Conservation (phyloP, 202 grass and related monocot genomes). For the Panicum virgatum region DNA sequence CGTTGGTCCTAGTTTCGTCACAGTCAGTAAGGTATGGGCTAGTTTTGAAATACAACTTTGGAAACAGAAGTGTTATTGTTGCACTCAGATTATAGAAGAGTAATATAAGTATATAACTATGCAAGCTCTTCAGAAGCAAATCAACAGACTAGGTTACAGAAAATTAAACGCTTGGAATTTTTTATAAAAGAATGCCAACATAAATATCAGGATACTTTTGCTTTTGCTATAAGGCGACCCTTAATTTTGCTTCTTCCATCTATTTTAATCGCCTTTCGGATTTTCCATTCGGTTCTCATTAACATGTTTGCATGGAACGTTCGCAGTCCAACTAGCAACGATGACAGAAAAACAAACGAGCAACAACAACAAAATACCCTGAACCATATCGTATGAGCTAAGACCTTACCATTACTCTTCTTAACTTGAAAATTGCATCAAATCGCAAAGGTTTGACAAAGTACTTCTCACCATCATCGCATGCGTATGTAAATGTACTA, state of each 20-base stretch:
- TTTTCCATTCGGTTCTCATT: background rate
- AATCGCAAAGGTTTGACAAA: conserved; percentile 87
- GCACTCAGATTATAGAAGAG: background rate
- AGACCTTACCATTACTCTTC: conserved; percentile 99
- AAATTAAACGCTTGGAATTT: conserved; percentile 13
- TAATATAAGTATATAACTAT: conserved; percentile 22
- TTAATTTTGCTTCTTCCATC: background rate
- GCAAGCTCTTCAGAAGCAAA: background rate
- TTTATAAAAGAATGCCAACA: conserved; percentile 29
- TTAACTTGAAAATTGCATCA: conserved; percentile 88
- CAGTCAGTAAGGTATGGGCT: background rate
- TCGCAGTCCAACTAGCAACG: background rate
- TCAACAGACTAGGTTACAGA: background rate
- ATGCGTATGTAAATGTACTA: conserved; percentile 80
- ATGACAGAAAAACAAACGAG: conserved; percentile 10
- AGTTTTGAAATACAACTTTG: conserved; percentile 16
- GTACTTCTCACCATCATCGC: conserved; percentile 90
- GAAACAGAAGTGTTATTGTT: background rate
- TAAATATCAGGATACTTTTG: background rate
- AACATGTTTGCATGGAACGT: background rate
- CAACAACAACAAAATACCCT: background rate
- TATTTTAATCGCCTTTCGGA: background rate
- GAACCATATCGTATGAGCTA: conserved; percentile 24
- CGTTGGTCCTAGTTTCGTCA: conserved; percentile 1
- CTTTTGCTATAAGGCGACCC: background rate